Conservation (phyloP, 1,139 yeast species). For the Saccharomyces hybrid region DNA sequence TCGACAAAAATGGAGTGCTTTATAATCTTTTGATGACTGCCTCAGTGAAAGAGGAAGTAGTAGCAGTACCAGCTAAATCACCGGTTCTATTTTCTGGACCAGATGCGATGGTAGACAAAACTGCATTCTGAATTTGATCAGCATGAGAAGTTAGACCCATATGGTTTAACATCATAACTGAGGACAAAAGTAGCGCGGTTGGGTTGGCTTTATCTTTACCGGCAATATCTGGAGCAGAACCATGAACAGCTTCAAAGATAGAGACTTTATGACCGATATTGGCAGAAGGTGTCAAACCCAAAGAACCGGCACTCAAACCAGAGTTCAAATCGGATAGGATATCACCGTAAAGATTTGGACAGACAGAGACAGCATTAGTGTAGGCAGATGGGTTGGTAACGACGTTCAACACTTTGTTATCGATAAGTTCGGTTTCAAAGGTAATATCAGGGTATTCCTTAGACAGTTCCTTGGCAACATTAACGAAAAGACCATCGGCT, state of each 20-base stretch:
- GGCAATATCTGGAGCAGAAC: constrained; percentile 98
- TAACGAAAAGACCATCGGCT: constrained; percentile 93
- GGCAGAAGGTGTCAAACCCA: constrained; percentile 97
- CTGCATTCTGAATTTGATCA: constrained; percentile 79
- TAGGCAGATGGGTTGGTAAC: constrained; percentile 85
- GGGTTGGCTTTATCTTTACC: constrained; percentile 96
- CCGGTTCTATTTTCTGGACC: constrained; percentile 93
- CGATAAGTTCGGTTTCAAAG: constrained; percentile 80
- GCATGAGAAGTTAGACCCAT: constrained; percentile 83
- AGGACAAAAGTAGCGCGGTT: constrained; percentile 89
- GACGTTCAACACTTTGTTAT: constrained; percentile 87
- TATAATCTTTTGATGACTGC: constrained; percentile 58
- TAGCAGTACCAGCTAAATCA: constrained; percentile 89
- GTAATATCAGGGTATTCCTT: constrained; percentile 87
- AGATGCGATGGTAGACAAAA: constrained; percentile 85
- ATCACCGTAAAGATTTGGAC: constrained; percentile 99
- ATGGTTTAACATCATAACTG: constrained; percentile 99
- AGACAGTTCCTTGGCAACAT: constrained; percentile 82
- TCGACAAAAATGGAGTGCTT: constrained; percentile 5
- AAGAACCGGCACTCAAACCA: constrained; percentile 89
- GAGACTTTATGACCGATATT: constrained; percentile 98
- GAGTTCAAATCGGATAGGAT: constrained; percentile 96
- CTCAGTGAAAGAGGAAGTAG: constrained; percentile 83
- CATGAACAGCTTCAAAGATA: constrained; percentile 98
- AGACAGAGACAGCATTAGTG: constrained; percentile 85